phyloP scores from a whole-genome alignment of 208 protist species.

The Leptomonas seymouri region DNA sequence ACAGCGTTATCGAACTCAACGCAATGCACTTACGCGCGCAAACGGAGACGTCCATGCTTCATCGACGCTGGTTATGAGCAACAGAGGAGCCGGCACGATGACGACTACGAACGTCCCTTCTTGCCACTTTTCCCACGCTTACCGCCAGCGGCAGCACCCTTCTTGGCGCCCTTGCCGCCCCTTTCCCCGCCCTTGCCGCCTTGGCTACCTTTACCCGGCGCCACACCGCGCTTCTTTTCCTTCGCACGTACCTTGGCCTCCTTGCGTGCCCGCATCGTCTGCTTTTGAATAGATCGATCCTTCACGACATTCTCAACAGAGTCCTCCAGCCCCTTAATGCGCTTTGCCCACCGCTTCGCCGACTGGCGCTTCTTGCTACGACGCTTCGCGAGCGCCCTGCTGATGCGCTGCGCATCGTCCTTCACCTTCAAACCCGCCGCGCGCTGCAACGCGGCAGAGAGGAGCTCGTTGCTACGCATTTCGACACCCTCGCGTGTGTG shows the following conservation, averaged over 20 bases:
- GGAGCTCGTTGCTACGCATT: conserved; percentile 57
- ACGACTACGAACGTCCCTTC: conserved; percentile 15
- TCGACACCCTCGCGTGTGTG: conserved; percentile 39
- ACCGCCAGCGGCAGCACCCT: conserved; percentile 10
- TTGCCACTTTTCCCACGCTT: conserved; percentile 10
- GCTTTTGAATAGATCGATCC: conserved; percentile 47
- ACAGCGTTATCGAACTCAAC: too few species aligned
- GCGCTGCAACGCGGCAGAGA: conserved; percentile 63
- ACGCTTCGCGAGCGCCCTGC: conserved; percentile 71
- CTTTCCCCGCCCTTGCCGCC: conserved; percentile 11
- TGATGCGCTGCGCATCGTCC: conserved; percentile 69
- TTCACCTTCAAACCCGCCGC: conserved; percentile 67
- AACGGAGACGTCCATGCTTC: not conserved
- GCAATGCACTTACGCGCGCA: not conserved
- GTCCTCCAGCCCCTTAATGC: conserved; percentile 57
- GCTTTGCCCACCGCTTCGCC: conserved; percentile 77
- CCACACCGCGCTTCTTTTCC: conserved; percentile 28
- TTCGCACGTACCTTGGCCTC: conserved; percentile 32
- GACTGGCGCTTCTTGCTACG: conserved; percentile 82
- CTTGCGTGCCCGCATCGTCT: conserved; percentile 38
- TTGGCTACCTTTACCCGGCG: conserved; percentile 1
- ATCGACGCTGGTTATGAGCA: not conserved
- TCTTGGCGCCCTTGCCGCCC: conserved; percentile 10
- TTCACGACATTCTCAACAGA: conserved; percentile 78
- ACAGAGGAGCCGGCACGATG: not conserved